A percentile compares a stretch with the other conserved stretches of the same genome.
Conservation (phyloP, 2,329 filamentous ascomycete genomes). For the Zalaria sp. region DNA sequence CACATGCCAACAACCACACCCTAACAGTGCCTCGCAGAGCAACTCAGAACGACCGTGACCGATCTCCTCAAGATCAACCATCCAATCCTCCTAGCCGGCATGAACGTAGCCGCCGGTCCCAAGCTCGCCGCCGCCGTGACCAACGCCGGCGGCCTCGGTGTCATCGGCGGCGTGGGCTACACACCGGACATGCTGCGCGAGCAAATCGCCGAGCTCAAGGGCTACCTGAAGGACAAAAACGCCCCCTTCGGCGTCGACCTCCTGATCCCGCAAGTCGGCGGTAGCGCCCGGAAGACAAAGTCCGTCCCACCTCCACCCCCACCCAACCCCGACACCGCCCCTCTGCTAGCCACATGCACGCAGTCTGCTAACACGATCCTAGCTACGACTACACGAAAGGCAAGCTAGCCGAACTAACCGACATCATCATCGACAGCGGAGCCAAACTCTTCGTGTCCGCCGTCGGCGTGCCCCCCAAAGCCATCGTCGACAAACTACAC, state of each 20-base stretch:
- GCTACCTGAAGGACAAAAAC: conserved; percentile 74
- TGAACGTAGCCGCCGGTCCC: conserved; percentile 97
- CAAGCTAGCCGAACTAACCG: conserved; percentile 80
- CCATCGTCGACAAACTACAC: conserved; percentile 83
- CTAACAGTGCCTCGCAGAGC: conserved; percentile 41
- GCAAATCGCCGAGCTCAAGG: conserved; percentile 90
- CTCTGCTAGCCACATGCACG: too few species aligned
- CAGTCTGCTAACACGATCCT: too few species aligned
- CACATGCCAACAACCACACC: conserved; percentile 9
- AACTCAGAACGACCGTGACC: conserved; percentile 81
- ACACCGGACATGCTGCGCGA: conserved; percentile 94
- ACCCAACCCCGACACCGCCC: too few species aligned
- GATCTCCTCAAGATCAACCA: conserved; percentile 98
- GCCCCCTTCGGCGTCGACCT: conserved; percentile 92
- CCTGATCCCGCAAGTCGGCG: conserved; percentile 85
- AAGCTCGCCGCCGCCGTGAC: conserved; percentile 94
- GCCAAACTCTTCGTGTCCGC: conserved; percentile 92
- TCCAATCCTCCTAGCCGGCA: conserved; percentile 87
- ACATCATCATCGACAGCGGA: conserved; percentile 84
- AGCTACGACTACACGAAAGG: conserved; percentile 97
- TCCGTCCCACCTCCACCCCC: too few species aligned
- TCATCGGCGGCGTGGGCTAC: conserved; percentile 91
- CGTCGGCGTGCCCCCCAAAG: conserved; percentile 81
- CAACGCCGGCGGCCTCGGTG: conserved; percentile 90
- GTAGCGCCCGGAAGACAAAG: conserved; percentile 81